phyloP scores from a whole-genome alignment of 305 asterid species.

The Coffea humblotiana region DNA sequence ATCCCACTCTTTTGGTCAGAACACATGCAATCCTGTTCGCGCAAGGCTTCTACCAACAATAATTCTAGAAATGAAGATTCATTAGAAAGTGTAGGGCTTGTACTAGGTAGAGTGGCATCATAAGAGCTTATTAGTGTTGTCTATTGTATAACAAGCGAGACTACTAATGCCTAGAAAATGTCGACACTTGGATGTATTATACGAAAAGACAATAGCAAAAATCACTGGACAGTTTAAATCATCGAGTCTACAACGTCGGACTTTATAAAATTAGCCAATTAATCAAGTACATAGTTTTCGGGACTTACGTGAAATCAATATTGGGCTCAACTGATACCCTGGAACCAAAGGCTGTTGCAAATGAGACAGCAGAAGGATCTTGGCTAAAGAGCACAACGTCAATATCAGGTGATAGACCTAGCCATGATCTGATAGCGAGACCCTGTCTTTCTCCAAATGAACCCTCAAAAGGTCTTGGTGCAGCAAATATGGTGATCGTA shows the following conservation, averaged over 20 bases:
- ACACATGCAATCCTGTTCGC: neutral
- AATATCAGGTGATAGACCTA: constrained; percentile 57
- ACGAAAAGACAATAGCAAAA: neutral
- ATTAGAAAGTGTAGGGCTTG: neutral
- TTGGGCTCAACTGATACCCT: constrained; percentile 68
- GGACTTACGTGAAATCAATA: constrained; percentile 81
- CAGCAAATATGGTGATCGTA: constrained; percentile 65
- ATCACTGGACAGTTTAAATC: neutral
- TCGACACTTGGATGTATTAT: neutral
- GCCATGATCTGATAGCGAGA: constrained; percentile 87
- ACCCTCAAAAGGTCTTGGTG: constrained; percentile 74
- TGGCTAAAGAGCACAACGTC: constrained; percentile 72
- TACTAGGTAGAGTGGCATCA: neutral
- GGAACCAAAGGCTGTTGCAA: constrained; percentile 56
- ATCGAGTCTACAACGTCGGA: neutral
- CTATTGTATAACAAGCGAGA: neutral
- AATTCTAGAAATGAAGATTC: neutral
- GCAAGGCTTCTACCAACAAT: neutral
- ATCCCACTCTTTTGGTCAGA: neutral
- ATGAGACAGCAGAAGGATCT: constrained; percentile 70
- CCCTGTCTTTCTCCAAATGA: constrained; percentile 59
- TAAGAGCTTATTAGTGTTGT: neutral
- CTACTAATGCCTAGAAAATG: neutral
- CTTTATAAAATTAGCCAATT: neutral
- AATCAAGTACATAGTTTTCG: neutral